These are phyloP conservation scores for Pisolithus thermaeus DNA, from an alignment of 1,284 basidiomycete species.

Conservation along the genomic window DNA sequence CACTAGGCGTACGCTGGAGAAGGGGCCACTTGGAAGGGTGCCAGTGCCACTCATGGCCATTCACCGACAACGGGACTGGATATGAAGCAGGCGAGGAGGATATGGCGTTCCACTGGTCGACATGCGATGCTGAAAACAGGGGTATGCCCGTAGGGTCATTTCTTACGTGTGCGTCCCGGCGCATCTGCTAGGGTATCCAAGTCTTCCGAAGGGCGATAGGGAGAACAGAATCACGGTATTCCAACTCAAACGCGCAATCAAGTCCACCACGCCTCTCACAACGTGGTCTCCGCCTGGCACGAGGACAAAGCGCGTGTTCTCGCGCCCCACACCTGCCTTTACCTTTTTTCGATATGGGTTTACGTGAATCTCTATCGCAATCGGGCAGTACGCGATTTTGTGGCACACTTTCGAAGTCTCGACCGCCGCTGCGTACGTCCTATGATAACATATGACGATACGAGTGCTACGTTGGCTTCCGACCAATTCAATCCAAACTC, in stretches of 20 bases:
- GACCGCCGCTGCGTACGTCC: not conserved
- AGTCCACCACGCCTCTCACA: not conserved
- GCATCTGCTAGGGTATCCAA: not conserved
- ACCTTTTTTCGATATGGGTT: not conserved
- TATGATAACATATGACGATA: too few species aligned
- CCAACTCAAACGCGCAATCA: not conserved
- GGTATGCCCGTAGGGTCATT: not conserved
- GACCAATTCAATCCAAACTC: not conserved
- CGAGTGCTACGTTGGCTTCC: too few species aligned
- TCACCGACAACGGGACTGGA: not conserved
- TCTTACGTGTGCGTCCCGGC: not conserved
- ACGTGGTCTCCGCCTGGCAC: not conserved
- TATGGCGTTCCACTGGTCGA: not conserved
- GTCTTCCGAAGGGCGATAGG: not conserved
- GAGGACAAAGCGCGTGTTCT: not conserved
- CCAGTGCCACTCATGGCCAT: not conserved
- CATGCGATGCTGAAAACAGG: conserved; percentile 1
- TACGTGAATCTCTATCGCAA: not conserved
- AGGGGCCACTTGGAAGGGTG: not conserved
- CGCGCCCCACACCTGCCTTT: not conserved
- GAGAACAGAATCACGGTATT: not conserved
- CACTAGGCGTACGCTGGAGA: not conserved
- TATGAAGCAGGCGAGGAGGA: not conserved
- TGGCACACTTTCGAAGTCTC: not conserved
- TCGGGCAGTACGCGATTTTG: not conserved